Percentiles rank a stretch among this genome's conserved stretches.
These are phyloP conservation scores for Symbiodinium natans DNA, from an alignment of 73 alveolate species.

Conservation along the genomic window DNA sequence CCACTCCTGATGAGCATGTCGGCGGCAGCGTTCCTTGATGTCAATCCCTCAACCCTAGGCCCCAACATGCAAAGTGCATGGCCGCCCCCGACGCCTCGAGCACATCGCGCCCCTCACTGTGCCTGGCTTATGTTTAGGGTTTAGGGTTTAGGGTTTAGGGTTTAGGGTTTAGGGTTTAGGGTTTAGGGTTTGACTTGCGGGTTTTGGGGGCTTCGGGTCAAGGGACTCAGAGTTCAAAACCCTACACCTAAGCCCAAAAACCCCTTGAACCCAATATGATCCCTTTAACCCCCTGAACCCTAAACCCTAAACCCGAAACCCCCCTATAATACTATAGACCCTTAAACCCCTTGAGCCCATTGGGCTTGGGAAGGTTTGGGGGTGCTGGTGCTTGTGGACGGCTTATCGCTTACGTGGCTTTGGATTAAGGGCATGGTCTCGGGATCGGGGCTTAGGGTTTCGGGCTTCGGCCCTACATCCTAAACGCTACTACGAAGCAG, in stretches of 20 bases:
- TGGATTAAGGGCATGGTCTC: too few relatives aligned
- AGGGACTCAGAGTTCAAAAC: too few relatives aligned
- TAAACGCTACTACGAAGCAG: too few relatives aligned
- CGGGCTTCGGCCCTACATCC: neutral
- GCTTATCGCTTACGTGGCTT: too few relatives aligned
- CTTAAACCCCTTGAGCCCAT: neutral
- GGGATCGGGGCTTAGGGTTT: neutral
- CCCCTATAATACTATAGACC: neutral
- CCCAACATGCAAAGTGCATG: too few relatives aligned
- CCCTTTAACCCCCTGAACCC: neutral
- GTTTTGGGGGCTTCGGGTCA: too few relatives aligned
- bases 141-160: neutral
- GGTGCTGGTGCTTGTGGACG: too few relatives aligned
- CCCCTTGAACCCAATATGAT: too few relatives aligned
- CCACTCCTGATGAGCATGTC: too few relatives aligned
- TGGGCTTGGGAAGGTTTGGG: neutral
- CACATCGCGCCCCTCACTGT: neutral
- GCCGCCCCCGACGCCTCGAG: neutral
- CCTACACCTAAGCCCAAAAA: too few relatives aligned
- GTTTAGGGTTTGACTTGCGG: neutral
- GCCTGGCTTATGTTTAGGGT: neutral
- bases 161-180: neutral
- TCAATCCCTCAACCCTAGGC: neutral
- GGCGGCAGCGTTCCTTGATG: too few relatives aligned
- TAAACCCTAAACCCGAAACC: too few relatives aligned